Evolutionary conservation across 1,284 basidiomycete genomes (phyloP), one percentile per base, ranked within the genome.

Genomic region (Paramarasmius palmivorus): DNA sequence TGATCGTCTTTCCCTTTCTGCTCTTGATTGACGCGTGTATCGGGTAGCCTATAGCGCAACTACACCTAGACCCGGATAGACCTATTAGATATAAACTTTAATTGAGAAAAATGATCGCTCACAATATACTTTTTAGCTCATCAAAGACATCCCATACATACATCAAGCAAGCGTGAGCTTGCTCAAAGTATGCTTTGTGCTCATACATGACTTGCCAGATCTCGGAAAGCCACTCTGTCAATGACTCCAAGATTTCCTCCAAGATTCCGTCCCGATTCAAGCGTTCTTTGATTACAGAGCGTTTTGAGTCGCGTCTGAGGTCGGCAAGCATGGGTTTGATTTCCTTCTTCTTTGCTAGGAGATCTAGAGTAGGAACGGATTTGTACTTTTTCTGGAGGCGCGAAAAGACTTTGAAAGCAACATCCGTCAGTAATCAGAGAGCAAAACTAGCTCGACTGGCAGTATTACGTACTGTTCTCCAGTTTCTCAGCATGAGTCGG

Each of bases 131-230:
- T 12, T 19, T 23, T 26, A 46, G 25, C 25, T 46, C 25, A 14
- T 26, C 44, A 9, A 46, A 32, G 6, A 32, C 26, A 6, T 32
- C 44, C 44, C 44, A 32, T 15, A 29, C 44, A n/a, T 32, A 46
- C 9, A 46, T 12, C 14, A 46, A 32, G 17, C 44, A 46, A 4
- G 25, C 9, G 17, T 46, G 44, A 46, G 44, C 44, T 12, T 46
- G 25, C 17, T 46, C 44, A 32, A 46, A 46, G 23, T 17, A 23
- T 4, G 25, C 12, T 19, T 32, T 46, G 12, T 29, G 29, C 14
- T 46, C 44, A 17, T 46, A 46, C 7, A 46, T 15, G 12, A n/a
- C 25, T 32, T 46, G 44, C 44, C 44, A 46, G 14, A 46, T 46
- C 25, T 29, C 44, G 17, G 14, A 23, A 26, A 46, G 29, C 44